Conservation (phyloP, 1,284 basidiomycete species). For the Erythrobasidium hasegawianum region DNA sequence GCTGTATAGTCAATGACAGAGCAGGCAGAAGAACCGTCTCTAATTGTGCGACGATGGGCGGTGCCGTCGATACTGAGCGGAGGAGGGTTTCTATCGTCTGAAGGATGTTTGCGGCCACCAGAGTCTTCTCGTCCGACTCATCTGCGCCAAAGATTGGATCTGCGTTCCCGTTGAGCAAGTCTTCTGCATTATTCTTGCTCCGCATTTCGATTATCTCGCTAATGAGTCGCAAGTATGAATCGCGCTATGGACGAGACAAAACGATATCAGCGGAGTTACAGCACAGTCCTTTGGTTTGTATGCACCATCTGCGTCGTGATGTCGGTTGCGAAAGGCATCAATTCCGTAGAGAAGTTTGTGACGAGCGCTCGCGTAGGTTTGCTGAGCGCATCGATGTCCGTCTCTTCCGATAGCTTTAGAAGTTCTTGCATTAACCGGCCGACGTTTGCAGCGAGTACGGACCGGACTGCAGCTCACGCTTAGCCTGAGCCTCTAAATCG, state of each 20-base stretch:
- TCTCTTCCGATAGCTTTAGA: constrained; percentile 80
- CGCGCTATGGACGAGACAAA: constrained; percentile 64
- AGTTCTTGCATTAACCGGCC: constrained; percentile 86
- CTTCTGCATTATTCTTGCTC: constrained; percentile 46
- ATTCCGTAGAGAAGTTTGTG: constrained; percentile 74
- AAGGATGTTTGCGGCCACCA: constrained; percentile 48
- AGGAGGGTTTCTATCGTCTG: constrained; percentile 55
- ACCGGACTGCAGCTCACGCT: constrained; percentile 58
- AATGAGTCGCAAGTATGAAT: constrained; percentile 73
- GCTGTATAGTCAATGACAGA: constrained; percentile 64
- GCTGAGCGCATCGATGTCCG: constrained; percentile 80
- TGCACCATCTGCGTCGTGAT: constrained; percentile 70
- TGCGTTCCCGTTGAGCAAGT: constrained; percentile 31
- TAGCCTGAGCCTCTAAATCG: background rate
- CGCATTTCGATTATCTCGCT: constrained; percentile 58
- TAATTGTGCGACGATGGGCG: constrained; percentile 72
- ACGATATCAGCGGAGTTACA: background rate
- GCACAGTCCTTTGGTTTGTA: constrained; percentile 32
- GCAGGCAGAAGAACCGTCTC: constrained; percentile 77
- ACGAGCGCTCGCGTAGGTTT: constrained; percentile 79
- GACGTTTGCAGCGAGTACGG: constrained; percentile 69
- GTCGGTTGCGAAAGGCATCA: constrained; percentile 79
- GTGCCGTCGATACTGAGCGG: constrained; percentile 65
- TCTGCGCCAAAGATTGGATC: constrained; percentile 24
- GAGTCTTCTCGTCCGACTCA: constrained; percentile 43